phyloP scores from a whole-genome alignment of 2,329 filamentous ascomycete species.

The Teratosphaeria zuluensis region DNA sequence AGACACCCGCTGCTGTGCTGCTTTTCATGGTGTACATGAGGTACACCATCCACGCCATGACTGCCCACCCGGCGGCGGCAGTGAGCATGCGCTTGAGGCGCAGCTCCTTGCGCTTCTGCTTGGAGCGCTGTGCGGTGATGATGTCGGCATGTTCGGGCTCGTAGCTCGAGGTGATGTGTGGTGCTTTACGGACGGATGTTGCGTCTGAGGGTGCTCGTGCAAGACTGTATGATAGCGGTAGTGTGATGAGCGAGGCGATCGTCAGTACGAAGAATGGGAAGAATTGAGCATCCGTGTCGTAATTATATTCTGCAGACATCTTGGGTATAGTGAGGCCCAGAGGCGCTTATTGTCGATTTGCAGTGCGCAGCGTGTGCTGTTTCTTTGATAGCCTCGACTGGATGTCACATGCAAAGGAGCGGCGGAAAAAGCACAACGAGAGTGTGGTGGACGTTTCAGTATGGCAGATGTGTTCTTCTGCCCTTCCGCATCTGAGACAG shows the following conservation, averaged over 20 bases:
- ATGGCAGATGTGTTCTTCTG: background rate
- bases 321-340: conserved; percentile 26
- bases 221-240: conserved; percentile 76
- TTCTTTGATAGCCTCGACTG: background rate
- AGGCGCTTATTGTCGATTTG: background rate
- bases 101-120: conserved; percentile 82
- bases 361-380: background rate
- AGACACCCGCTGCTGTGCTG: conserved; percentile 66
- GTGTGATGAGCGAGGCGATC: conserved; percentile 74
- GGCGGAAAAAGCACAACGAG: background rate
- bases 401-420: background rate
- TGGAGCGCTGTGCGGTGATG: conserved; percentile 70
- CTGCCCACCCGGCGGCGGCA: conserved; percentile 65
- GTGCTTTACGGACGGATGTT: conserved; percentile 66
- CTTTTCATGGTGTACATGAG: conserved; percentile 55
- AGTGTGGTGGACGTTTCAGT: background rate
- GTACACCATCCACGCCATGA: conserved; percentile 87
- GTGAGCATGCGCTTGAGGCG: conserved; percentile 74
- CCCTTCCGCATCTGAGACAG: background rate
- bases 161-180: conserved; percentile 73
- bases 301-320: conserved; percentile 94
- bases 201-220: conserved; percentile 62
- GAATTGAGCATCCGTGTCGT: conserved; percentile 96
- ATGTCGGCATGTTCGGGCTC: conserved; percentile 73
- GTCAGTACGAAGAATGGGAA: conserved; percentile 99